Percentiles rank a stretch among this genome's conserved stretches.
Conservation (phyloP, 164 flowering plant species). For the Vitis rupestris region DNA sequence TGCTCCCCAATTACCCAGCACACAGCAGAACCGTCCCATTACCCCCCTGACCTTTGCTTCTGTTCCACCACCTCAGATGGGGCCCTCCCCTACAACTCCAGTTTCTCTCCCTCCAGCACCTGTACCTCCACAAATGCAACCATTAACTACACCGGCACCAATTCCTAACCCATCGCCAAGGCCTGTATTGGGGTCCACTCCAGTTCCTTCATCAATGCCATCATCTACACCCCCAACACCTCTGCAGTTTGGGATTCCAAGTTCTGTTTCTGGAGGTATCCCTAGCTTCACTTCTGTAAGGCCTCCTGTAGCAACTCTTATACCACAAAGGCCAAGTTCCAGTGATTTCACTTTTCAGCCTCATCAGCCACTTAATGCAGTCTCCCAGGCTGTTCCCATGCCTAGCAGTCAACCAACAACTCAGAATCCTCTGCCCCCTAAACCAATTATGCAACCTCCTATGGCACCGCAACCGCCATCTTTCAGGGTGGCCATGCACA, state of each 20-base stretch:
- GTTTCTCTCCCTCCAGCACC: constrained; percentile 9
- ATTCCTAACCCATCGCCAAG: constrained; percentile 21
- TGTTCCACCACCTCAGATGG: constrained; percentile 21
- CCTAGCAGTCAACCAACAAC: constrained; percentile 26
- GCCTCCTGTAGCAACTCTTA: constrained; percentile 30
- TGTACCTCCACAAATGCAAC: constrained; percentile 15
- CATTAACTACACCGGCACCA: constrained; percentile 18
- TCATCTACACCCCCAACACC: constrained; percentile 17
- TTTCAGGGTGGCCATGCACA: constrained; percentile 26
- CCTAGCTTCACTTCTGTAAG: constrained; percentile 41
- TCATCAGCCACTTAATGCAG: constrained; percentile 41
- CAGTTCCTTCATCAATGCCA: constrained; percentile 13
- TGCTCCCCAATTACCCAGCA: constrained; percentile 11
- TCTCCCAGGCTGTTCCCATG: constrained; percentile 33
- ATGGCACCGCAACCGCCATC: constrained; percentile 40
- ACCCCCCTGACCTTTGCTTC: constrained; percentile 15
- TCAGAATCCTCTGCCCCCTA: constrained; percentile 26
- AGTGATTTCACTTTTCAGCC: constrained; percentile 82
- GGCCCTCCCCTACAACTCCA: constrained; percentile 9
- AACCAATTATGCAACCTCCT: constrained; percentile 24
- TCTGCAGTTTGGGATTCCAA: constrained; percentile 25
- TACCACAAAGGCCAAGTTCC: constrained; percentile 44
- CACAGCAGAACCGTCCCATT: constrained; percentile 17
- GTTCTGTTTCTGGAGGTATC: constrained; percentile 25
- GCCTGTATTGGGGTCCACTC: constrained; percentile 13